phyloP scores from a whole-genome alignment of 116 monocot genomes.

The Iris pallida region DNA sequence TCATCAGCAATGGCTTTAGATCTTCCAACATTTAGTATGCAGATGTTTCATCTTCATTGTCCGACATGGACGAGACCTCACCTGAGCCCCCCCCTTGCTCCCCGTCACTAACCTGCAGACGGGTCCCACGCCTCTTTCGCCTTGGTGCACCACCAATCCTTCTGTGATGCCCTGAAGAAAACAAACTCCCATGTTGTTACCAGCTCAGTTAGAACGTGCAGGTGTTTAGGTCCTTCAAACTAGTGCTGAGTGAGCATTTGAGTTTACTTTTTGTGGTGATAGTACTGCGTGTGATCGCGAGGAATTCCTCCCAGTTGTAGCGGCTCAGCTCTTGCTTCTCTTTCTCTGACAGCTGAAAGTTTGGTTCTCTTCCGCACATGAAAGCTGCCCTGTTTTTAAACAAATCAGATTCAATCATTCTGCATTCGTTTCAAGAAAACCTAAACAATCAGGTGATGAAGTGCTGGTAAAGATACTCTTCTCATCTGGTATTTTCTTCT shows the following conservation, averaged over 20 bases:
- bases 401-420: too few relatives aligned
- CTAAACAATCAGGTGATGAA: too few relatives aligned
- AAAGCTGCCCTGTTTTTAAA: conserved; percentile 61
- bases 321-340: conserved; percentile 61
- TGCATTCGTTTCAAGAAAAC: too few relatives aligned
- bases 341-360: conserved; percentile 67
- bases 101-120: not conserved
- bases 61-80: not conserved
- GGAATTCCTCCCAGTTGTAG: conserved; percentile 77
- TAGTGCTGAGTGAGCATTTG: too few relatives aligned
- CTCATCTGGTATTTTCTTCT: too few relatives aligned
- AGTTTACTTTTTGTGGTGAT: conserved; percentile 68
- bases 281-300: conserved; percentile 51
- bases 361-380: conserved; percentile 83
- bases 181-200: not conserved
- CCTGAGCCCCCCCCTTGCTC: conserved; percentile 10
- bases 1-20: too few relatives aligned
- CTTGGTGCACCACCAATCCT: conserved; percentile 20
- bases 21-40: not conserved
- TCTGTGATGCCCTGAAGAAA: conserved; percentile 33
- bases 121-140: conserved; percentile 14
- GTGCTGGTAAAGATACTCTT: too few relatives aligned
- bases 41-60: conserved; percentile 13
- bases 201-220: not conserved
- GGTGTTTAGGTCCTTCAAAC: too few relatives aligned